These are phyloP conservation scores for Mycocalia duriaeana DNA, from an alignment of 1,284 basidiomycete species.

Conservation along the genomic window DNA sequence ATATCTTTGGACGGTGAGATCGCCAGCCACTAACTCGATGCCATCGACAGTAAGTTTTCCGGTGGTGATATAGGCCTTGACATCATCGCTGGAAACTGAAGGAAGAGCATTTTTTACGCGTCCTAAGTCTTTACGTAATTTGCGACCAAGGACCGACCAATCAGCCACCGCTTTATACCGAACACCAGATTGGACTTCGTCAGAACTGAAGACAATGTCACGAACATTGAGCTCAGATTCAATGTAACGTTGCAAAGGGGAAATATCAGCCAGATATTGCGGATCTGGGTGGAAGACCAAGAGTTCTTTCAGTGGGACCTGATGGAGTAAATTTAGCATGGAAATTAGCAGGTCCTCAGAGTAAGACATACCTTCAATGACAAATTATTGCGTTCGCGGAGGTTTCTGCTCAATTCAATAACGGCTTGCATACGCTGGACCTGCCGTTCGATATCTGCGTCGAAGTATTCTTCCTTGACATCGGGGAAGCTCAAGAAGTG, in stretches of 20 bases:
- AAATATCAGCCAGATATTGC: constrained; percentile 84
- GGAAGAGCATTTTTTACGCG: constrained; percentile 90
- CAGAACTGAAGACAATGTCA: constrained; percentile 83
- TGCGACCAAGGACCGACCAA: constrained; percentile 92
- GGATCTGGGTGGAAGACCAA: constrained; percentile 90
- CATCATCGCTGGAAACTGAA: constrained; percentile 73
- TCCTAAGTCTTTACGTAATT: constrained; percentile 89
- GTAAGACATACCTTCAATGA: constrained; percentile 73
- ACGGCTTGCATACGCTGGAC: constrained; percentile 93
- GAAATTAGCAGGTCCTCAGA: neutral
- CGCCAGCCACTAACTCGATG: constrained; percentile 85
- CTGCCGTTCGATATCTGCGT: constrained; percentile 92
- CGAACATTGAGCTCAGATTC: constrained; percentile 95
- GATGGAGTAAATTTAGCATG: constrained; percentile 21
- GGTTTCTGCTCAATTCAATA: constrained; percentile 87
- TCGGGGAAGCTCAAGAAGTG: constrained; percentile 96
- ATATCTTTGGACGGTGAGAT: constrained; percentile 87
- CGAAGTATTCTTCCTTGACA: constrained; percentile 93
- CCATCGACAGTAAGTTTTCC: constrained; percentile 87
- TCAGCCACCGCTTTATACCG: constrained; percentile 91
- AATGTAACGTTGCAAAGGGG: constrained; percentile 85
- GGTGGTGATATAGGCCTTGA: constrained; percentile 75
- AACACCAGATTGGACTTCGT: constrained; percentile 85
- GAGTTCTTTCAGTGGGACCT: constrained; percentile 92
- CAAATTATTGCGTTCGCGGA: constrained; percentile 86